Evolutionary conservation across 2,329 filamentous ascomycete species (phyloP).

Genomic region (Aschersonia sp.): DNA sequence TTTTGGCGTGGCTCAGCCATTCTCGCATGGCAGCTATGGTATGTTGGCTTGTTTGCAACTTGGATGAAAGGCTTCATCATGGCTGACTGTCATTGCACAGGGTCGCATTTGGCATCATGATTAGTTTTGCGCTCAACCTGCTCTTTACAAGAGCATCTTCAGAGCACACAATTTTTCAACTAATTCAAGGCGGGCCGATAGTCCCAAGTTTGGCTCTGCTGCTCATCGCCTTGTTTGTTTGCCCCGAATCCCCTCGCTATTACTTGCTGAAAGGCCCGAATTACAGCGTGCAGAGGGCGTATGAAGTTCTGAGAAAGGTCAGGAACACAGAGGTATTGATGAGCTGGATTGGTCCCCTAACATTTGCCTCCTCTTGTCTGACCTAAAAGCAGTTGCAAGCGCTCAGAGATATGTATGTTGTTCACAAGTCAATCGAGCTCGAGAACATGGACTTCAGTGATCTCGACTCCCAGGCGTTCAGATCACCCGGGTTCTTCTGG

Average conservation of each 20-base stretch:
- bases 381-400: conserved; percentile 19
- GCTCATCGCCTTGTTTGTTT: conserved; percentile 19
- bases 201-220: conserved; percentile 21
- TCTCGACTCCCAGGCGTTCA: conserved; percentile 8
- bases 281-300: conserved; percentile 21
- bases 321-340: conserved; percentile 18
- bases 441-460: conserved; percentile 12
- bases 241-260: conserved; percentile 26
- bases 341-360: not conserved
- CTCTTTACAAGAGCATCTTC: conserved; percentile 15
- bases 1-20: conserved; percentile 33
- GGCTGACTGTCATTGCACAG: conserved; percentile 1
- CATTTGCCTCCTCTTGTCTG: not conserved
- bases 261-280: conserved; percentile 23
- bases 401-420: conserved; percentile 24
- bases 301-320: conserved; percentile 17
- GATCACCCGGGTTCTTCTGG: conserved; percentile 13
- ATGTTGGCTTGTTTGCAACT: not conserved
- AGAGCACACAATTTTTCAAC: conserved; percentile 7
- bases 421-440: conserved; percentile 19
- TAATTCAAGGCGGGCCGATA: conserved; percentile 24
- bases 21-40: conserved; percentile 31
- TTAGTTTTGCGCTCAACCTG: conserved; percentile 21
- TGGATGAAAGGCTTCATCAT: not conserved
- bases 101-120: conserved; percentile 22